Evolutionary conservation across 176 grass and related monocot genomes (phyloP), one percentile per base, ranked within the genome.

Genomic region (Lolium perenne): DNA sequence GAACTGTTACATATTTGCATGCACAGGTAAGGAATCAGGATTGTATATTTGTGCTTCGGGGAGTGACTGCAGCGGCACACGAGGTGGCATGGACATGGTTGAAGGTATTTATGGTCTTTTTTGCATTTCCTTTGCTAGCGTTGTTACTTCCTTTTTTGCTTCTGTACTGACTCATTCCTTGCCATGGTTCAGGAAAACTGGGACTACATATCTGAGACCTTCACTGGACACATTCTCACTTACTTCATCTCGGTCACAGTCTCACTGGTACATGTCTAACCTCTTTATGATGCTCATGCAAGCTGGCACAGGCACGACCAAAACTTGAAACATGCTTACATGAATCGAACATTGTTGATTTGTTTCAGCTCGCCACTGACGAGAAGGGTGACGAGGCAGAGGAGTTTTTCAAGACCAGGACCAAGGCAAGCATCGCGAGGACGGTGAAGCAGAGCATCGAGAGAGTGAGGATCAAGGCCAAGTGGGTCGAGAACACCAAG

Each of bases 381-480:
- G 93, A 94, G 69, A 86, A 89, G 73, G 96, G 85, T n/a, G 85
- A 92, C 5, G 96, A 98, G 14, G 87, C 85, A 23, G 93, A 95
- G 82, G 77, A 94, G 81, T 98, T 98, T 16, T 98, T 98, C 86
- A 83, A 81, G 66, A 91, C 62, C 29, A 91, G 93, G 58, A 84
- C 82, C 41, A 95, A 95, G 74, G 90, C 93, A 2, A 92, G 63
- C 59, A 91, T 98, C 0, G 85, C 86, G 1, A 95, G 91, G 86
- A 95, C 91, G 13, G 85, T 98, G 89, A 98, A 79, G 83, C 96
- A 98, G 88, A 94, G 93, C 54, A 87, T 98, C 3, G 96, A 98
- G 81, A 89, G 93, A 17, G 81, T 95, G 26, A 89, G 93, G 65
- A 94, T 92, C 78, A 95, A 91, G 35, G 90, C 96, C 79, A 95